Evolutionary conservation across 2,329 filamentous ascomycete species (phyloP), one percentile per base, ranked within the genome.

Genomic region (Diplodia corticola): DNA sequence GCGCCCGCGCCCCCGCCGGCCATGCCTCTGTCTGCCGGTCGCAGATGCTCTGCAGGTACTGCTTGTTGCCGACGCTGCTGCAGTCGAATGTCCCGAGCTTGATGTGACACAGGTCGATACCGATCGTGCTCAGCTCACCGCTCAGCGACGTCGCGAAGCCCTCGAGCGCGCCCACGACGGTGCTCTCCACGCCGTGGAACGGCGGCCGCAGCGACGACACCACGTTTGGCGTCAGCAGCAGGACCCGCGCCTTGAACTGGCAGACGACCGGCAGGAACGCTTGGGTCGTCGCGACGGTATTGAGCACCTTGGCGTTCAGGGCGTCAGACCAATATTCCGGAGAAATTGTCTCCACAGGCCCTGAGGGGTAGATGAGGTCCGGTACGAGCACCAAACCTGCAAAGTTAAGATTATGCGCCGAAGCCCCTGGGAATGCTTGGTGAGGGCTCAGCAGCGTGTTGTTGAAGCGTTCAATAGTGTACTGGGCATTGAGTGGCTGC

Each of bases 11-110:
- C 6, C 74, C 73, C 20, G 74, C 68, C 12, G 77, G 75, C 78
- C 78, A 79, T 53, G 76, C 76, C 51, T 73, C 71, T 68, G 75
- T 72, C 75, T 76, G 71, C 73, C 78, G 68, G 5, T 69, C 69
- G 6, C 68, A 70, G 10, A 72, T 69, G 24, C 71, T 74, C 74
- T 73, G 81, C 72, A 72, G 74, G 68, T 71, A 75, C 70, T 73
- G 80, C 75, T 78, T 79, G 17, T 74, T 76, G 1, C 79, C 80
- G 20, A 89, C 88, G 69, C 88, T 84, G 6, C 88, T 87, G 72
- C 94, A 88, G 78, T 98, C 94, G 75, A 99, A 92, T 24, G 92
- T 93, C 67, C 95, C 95, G 1, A 98, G 88, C 78, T 94, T 92
- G 76, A 99, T 85, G 75, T 97, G 92, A 1, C 91, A 90, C 22